Conservation (phyloP, 352 stramenopile species). For the Peronospora belbahrii region DNA sequence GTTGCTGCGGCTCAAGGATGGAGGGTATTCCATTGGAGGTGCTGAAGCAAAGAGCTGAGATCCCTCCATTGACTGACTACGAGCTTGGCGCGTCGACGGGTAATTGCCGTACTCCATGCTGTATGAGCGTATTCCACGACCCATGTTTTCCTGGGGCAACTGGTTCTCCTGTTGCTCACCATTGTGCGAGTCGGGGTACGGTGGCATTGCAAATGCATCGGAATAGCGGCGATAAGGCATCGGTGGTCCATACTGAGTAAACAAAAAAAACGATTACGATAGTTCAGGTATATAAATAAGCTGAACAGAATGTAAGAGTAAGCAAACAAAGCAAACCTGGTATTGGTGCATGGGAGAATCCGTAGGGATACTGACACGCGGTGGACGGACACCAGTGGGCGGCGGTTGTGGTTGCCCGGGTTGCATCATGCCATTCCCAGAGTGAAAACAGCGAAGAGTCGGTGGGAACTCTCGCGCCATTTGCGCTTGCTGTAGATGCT, state of each 20-base stretch:
- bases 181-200: constrained; percentile 55
- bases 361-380: constrained; percentile 57
- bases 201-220: constrained; percentile 51
- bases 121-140: constrained; percentile 61
- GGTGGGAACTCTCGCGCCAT: constrained; percentile 47
- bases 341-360: constrained; percentile 67
- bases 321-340: constrained; percentile 30
- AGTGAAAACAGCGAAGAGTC: constrained; percentile 51
- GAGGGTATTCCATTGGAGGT: constrained; percentile 42
- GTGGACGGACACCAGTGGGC: constrained; percentile 35
- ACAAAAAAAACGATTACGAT: not conserved
- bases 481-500: constrained; percentile 31
- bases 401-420: constrained; percentile 28
- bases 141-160: constrained; percentile 30
- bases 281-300: constrained; percentile 3
- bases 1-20: constrained; percentile 45
- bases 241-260: constrained; percentile 35
- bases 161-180: constrained; percentile 47
- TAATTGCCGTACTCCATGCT: constrained; percentile 67
- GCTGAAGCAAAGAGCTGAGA: constrained; percentile 47
- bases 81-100: constrained; percentile 41
- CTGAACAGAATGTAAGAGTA: not conserved
- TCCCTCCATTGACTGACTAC: constrained; percentile 72
- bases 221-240: constrained; percentile 69
- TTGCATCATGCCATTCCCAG: constrained; percentile 33